These are phyloP conservation scores for Veloboletus limbatus DNA, from an alignment of 1,284 basidiomycete species.

Conservation along the genomic window DNA sequence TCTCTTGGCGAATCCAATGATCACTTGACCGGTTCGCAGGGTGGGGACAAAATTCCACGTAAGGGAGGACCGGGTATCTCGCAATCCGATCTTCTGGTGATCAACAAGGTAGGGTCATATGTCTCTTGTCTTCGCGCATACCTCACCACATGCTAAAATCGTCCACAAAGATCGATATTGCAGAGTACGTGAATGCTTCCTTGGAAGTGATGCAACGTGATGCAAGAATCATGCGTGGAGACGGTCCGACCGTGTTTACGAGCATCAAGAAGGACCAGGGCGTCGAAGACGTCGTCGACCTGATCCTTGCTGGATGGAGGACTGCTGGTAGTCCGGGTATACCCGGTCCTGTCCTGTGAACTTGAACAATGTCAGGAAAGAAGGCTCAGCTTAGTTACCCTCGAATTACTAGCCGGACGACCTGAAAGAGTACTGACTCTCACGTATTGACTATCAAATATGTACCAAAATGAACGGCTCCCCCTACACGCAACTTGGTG, in stretches of 20 bases:
- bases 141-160: background rate
- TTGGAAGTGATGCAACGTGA: conserved; percentile 95
- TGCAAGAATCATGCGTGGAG: conserved; percentile 89
- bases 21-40: conserved; percentile 40
- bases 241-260: conserved; percentile 91
- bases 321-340: conserved; percentile 70
- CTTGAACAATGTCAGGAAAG: conserved; percentile 40
- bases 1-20: conserved; percentile 9
- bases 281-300: conserved; percentile 78
- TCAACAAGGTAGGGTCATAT: conserved; percentile 77
- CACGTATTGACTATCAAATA: conserved; percentile 9
- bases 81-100: conserved; percentile 89
- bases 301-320: conserved; percentile 87
- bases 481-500: background rate
- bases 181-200: conserved; percentile 90
- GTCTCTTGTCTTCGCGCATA: background rate
- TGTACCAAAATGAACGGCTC: background rate
- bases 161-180: conserved; percentile 76
- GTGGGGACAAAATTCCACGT: conserved; percentile 96
- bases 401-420: background rate
- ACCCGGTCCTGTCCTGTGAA: conserved; percentile 43
- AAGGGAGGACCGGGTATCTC: conserved; percentile 98
- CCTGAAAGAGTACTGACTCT: conserved; percentile 5
- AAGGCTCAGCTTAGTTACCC: conserved; percentile 5
- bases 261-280: conserved; percentile 81